Percentiles rank a stretch among this genome's conserved stretches.
phyloP scores from a whole-genome alignment of 768 basidiomycete species.

The Rhodocollybia butyracea region DNA sequence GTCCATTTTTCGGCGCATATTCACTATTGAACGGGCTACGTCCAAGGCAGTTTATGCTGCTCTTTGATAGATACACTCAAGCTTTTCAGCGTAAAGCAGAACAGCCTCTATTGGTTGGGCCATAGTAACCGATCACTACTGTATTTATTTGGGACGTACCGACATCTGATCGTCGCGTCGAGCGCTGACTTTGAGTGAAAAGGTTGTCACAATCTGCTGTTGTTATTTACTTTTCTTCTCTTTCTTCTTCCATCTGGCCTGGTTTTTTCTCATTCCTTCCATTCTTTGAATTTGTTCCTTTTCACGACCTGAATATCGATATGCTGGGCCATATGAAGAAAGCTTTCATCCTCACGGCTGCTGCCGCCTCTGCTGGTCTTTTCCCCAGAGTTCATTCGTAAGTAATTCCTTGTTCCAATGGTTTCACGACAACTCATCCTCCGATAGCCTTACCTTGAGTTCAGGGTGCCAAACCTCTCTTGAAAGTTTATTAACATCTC shows the following conservation, averaged over 20 bases:
- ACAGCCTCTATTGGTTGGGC: no score
- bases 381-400: slow-evolving; percentile 9
- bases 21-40: no score
- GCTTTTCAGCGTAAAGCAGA: no score
- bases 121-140: no score
- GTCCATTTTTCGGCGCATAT: no score
- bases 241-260: neutral
- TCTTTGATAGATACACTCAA: no score
- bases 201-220: no score
- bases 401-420: neutral
- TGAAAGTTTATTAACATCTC: slow-evolving; percentile 16
- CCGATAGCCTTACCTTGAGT: slow-evolving; percentile 10
- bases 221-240: neutral
- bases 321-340: slow-evolving; percentile 16
- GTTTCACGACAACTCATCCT: neutral
- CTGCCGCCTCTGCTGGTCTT: slow-evolving; percentile 10
- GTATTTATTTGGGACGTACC: no score
- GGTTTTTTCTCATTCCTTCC: neutral
- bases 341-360: slow-evolving; percentile 9
- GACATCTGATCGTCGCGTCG: no score
- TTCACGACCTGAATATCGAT: slow-evolving; percentile 2
- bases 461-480: slow-evolving; percentile 14
- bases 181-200: no score
- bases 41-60: no score
- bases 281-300: slow-evolving; percentile 7